Percentiles rank a stretch among this genome's conserved stretches.
phyloP scores from a whole-genome alignment of 257 asterid species.

The Echites panduratus region DNA sequence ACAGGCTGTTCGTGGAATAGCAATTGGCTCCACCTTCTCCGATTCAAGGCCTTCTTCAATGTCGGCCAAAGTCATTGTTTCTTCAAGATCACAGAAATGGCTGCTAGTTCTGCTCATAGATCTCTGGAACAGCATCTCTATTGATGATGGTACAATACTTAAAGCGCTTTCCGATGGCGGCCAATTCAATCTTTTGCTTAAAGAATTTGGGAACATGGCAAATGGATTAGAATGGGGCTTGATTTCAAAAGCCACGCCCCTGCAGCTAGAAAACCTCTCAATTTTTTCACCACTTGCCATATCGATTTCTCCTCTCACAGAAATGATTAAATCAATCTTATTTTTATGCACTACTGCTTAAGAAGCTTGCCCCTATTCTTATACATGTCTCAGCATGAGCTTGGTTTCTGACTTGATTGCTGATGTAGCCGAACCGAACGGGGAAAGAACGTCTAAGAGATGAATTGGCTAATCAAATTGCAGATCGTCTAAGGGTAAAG shows the following conservation, averaged over 20 bases:
- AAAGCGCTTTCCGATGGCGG: slow-evolving; percentile 43
- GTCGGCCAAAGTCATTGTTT: slow-evolving; percentile 22
- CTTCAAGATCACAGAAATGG: slow-evolving; percentile 60
- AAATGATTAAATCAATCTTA: not conserved
- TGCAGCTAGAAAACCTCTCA: slow-evolving; percentile 54
- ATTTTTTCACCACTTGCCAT: slow-evolving; percentile 33
- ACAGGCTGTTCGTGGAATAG: too few relatives aligned
- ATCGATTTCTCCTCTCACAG: not conserved
- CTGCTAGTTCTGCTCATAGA: slow-evolving; percentile 58
- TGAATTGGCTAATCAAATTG: too few relatives aligned
- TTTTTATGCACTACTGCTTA: too few relatives aligned
- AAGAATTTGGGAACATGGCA: slow-evolving; percentile 22
- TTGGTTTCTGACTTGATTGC: too few relatives aligned
- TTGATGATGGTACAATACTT: slow-evolving; percentile 35
- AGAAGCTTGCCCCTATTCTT: too few relatives aligned
- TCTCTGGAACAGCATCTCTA: slow-evolving; percentile 23
- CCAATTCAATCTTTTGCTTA: slow-evolving; percentile 27
- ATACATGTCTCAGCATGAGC: too few relatives aligned
- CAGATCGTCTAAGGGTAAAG: too few relatives aligned
- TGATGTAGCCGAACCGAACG: too few relatives aligned
- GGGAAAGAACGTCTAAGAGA: too few relatives aligned
- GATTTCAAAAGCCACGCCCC: slow-evolving; percentile 76
- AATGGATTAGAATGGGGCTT: slow-evolving; percentile 54
- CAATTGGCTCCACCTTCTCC: slow-evolving; percentile 11
- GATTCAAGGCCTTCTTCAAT: slow-evolving; percentile 43